phyloP scores from a whole-genome alignment of 495 filamentous ascomycete species.

The Immersiella caudata region DNA sequence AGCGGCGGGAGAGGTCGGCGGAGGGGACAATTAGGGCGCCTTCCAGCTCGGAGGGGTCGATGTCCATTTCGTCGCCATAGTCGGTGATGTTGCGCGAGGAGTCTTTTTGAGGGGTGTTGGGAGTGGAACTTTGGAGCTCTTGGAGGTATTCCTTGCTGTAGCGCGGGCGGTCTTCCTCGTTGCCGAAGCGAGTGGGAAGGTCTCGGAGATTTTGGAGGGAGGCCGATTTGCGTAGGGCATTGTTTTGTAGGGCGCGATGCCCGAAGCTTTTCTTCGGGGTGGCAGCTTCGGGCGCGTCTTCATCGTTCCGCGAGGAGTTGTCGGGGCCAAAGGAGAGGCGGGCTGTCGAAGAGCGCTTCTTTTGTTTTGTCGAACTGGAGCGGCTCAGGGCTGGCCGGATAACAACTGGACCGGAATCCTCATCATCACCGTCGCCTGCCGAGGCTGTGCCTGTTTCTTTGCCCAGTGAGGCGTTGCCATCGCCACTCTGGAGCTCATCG shows the following conservation, averaged over 20 bases:
- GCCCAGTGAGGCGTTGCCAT: constrained; percentile 2
- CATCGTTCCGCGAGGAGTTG: constrained; percentile 58
- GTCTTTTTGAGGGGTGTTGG: constrained; percentile 69
- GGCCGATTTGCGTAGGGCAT: constrained; percentile 55
- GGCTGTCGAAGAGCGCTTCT: constrained; percentile 66
- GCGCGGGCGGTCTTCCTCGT: constrained; percentile 70
- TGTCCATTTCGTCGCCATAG: constrained; percentile 43
- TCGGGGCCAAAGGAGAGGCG: constrained; percentile 76
- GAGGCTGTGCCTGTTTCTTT: constrained; percentile 28
- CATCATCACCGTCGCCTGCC: constrained; percentile 37
- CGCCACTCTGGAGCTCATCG: constrained; percentile 27
- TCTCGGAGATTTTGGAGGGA: constrained; percentile 39
- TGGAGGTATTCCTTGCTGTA: constrained; percentile 88
- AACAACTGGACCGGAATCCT: constrained; percentile 44
- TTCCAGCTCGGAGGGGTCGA: constrained; percentile 59
- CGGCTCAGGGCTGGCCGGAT: constrained; percentile 42
- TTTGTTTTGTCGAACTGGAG: constrained; percentile 48
- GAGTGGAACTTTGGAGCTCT: constrained; percentile 80
- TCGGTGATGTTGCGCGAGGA: constrained; percentile 34
- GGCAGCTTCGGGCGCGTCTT: constrained; percentile 25
- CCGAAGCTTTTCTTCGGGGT: constrained; percentile 74
- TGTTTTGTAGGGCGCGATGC: constrained; percentile 71
- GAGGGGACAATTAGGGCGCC: constrained; percentile 66
- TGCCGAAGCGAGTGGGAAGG: constrained; percentile 61
- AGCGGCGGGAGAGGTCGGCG: constrained; percentile 27